phyloP scores from a whole-genome alignment of 176 grass and related monocot genomes.

The Avena sativa region DNA sequence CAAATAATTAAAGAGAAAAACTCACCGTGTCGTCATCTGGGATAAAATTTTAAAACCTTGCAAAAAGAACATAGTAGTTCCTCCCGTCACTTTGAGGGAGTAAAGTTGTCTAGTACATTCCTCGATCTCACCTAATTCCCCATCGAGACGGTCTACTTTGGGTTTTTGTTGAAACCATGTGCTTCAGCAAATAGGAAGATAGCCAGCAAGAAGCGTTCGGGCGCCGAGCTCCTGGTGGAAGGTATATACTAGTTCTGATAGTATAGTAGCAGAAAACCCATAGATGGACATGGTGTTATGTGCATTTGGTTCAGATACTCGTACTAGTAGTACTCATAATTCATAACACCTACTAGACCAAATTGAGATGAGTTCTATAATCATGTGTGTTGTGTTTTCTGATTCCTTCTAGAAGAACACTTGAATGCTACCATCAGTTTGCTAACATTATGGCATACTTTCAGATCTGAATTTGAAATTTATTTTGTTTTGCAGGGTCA shows the following conservation, averaged over 20 bases:
- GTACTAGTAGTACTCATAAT: too few relatives aligned
- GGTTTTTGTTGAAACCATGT: too few relatives aligned
- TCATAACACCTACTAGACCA: not conserved
- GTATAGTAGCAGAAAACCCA: not conserved
- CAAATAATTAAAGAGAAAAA: not conserved
- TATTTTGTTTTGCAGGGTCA: conserved; percentile 46
- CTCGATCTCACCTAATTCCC: too few relatives aligned
- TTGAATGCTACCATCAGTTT: not conserved
- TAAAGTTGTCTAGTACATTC: too few relatives aligned
- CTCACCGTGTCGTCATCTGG: not conserved
- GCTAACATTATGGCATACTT: too few relatives aligned
- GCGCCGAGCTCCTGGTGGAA: not conserved
- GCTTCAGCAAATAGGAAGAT: not conserved
- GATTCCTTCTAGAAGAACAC: not conserved
- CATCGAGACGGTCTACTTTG: too few relatives aligned
- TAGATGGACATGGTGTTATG: too few relatives aligned
- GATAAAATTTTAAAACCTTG: not conserved
- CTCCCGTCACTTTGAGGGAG: too few relatives aligned
- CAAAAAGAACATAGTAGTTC: not conserved
- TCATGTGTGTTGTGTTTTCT: not conserved
- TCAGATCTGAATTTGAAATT: not conserved
- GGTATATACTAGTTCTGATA: not conserved
- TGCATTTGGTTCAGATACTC: too few relatives aligned
- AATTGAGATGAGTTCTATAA: not conserved
- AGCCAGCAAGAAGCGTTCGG: not conserved